A percentile compares a stretch with the other conserved stretches of the same genome.
These are phyloP conservation scores for Herpetomonas samuelpessoai DNA, from an alignment of 208 protist species.

Conservation along the genomic window DNA sequence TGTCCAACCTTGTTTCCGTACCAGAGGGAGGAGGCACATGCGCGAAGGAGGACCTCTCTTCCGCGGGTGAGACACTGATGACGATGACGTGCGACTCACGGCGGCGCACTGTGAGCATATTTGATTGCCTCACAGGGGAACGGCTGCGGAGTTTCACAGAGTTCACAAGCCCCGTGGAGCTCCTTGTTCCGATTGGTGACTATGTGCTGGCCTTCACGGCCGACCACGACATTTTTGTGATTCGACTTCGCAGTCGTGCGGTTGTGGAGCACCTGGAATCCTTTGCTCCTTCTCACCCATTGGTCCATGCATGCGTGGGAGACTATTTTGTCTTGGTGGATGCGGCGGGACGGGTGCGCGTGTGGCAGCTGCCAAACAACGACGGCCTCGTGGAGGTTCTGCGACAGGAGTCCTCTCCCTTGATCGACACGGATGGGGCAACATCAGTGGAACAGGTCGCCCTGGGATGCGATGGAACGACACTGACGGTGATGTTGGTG, in stretches of 20 bases:
- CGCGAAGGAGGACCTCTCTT: too few species aligned
- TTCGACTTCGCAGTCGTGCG: slow-evolving; percentile 15
- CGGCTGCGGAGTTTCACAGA: slow-evolving; percentile 41
- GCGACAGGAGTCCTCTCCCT: slow-evolving; percentile 2
- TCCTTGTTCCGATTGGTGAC: slow-evolving; percentile 8
- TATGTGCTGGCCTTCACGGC: slow-evolving; percentile 28
- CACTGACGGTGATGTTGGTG: background rate
- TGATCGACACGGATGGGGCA: too few species aligned
- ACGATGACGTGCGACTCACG: slow-evolving; percentile 19
- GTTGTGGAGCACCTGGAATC: slow-evolving; percentile 16
- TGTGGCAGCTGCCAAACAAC: background rate
- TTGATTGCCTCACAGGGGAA: slow-evolving; percentile 24
- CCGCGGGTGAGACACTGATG: background rate
- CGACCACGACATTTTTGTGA: slow-evolving; percentile 13
- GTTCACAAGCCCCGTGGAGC: slow-evolving; percentile 21
- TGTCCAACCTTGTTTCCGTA: background rate
- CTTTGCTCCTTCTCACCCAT: background rate
- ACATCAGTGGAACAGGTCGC: too few species aligned
- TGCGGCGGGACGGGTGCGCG: slow-evolving; percentile 8
- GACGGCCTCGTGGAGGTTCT: background rate
- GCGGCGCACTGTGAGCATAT: slow-evolving; percentile 20
- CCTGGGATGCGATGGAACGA: too few species aligned
- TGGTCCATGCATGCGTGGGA: background rate
- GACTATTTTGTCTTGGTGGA: slow-evolving; percentile 18
- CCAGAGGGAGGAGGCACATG: too few species aligned